phyloP scores from a whole-genome alignment of 1,284 basidiomycete genomes.

The Somion occarium region DNA sequence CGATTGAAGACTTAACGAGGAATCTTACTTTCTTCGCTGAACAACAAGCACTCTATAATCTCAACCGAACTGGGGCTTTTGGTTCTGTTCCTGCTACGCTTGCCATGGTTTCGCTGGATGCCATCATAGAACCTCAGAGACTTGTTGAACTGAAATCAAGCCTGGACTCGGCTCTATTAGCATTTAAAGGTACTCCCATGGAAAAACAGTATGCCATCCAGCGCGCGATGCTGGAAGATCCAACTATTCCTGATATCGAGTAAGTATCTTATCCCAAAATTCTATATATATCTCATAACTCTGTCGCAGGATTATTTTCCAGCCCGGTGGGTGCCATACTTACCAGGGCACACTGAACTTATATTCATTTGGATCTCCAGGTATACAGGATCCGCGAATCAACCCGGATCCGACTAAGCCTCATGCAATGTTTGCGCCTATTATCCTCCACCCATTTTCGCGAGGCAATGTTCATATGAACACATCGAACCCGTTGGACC shows the following conservation, averaged over 20 bases:
- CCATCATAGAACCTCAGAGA: neutral
- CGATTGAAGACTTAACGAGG: neutral
- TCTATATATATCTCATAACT: too few species aligned
- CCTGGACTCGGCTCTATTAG: neutral
- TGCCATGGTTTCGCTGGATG: slow-evolving; percentile 1
- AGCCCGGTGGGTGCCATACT: too few species aligned
- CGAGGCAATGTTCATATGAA: slow-evolving; percentile 4
- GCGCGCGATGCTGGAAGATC: slow-evolving; percentile 9
- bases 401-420: neutral
- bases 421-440: slow-evolving; percentile 3
- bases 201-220: slow-evolving; percentile 16
- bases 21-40: slow-evolving; percentile 4
- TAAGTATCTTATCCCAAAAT: slow-evolving; percentile 5
- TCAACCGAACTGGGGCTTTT: slow-evolving; percentile 6
- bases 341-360: too few species aligned
- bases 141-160: neutral
- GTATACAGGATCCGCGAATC: neutral
- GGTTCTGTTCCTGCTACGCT: slow-evolving; percentile 10
- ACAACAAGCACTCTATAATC: neutral
- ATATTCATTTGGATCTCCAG: neutral
- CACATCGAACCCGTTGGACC: slow-evolving; percentile 19
- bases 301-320: too few species aligned
- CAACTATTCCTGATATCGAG: slow-evolving; percentile 10
- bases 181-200: slow-evolving; percentile 10
- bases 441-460: slow-evolving; percentile 4